Evolutionary conservation across 2,329 filamentous ascomycete species (phyloP), one percentile per base, ranked within the genome.

Genomic region (Neoscytalidium dimidiatum): DNA sequence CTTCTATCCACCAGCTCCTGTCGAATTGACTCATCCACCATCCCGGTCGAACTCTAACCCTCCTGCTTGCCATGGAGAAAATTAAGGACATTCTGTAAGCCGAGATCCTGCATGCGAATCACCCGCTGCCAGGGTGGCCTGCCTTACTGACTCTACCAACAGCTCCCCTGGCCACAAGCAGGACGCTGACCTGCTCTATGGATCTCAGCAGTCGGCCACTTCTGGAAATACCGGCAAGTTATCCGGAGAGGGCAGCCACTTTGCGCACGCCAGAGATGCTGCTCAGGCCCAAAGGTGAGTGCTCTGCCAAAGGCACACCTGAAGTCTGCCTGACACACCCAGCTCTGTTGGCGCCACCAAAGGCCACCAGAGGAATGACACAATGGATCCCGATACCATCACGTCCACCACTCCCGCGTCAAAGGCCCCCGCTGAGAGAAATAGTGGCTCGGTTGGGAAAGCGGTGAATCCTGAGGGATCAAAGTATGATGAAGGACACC

Each of bases 41-140:
- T 14, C 38, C 38, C 19, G 33, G 21, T 21, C 13, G 33, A 6
- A 26, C 14, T 31, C 33, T n/a, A 28, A 43, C 38, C 14, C 31
- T 11, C 21, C 17, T 43, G 62, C 23, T 21, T 69, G 67, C 44
- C 64, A 82, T 82, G 80, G 75, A 81, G 64, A 80, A 80, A 72
- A 69, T 82, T 64, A 81, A 81, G 75, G 76, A 74, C 68, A 71
- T 81, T 62, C 70, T 82, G 78, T 80, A 69, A 68, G 78, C 69
- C 23, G 11, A 48, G 23, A 19, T 31, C 61, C 14, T 23, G 14
- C 26, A n/a, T 56, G 41, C 44, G 38, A 17, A 58, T 31, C 56
- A 31, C 38, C 38, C 33, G 35, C 53, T 43, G 31, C 53, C 11
- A 13, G 35, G 35, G 26, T 57, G 21, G 23, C 48, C 19, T 21